Conservation (phyloP, 306 rosid species). For the Cyamopsis tetragonoloba region DNA sequence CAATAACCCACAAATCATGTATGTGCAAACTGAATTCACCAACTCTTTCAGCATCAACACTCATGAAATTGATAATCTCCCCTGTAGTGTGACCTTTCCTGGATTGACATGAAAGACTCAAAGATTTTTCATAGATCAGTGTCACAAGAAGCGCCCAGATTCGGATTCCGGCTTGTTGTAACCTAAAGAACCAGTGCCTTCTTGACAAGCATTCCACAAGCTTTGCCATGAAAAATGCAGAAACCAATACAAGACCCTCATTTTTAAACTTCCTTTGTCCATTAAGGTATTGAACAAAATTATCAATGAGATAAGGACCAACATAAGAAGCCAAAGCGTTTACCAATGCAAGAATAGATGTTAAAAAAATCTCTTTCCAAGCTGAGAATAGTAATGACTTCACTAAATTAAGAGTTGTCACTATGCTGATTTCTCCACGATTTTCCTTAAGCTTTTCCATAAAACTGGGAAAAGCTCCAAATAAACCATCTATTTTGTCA, state of each 20-base stretch:
- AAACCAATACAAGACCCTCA: slow-evolving; percentile 13
- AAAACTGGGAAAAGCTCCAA: slow-evolving; percentile 24
- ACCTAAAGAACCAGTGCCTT: slow-evolving; percentile 28
- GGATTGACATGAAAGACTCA: slow-evolving; percentile 26
- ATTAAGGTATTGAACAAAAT: slow-evolving; percentile 27
- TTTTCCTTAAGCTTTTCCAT: slow-evolving; percentile 9
- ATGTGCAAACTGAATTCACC: slow-evolving; percentile 25
- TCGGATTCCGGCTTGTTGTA: slow-evolving; percentile 22
- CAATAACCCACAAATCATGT: slow-evolving; percentile 22
- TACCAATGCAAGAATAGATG: neutral
- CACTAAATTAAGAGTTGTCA: slow-evolving; percentile 19
- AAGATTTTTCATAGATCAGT: slow-evolving; percentile 1
- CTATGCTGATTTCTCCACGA: neutral
- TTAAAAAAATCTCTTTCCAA: slow-evolving; percentile 21
- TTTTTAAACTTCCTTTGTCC: neutral
- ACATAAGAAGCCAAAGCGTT: slow-evolving; percentile 27
- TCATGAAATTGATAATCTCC: slow-evolving; percentile 28
- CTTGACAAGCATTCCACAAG: neutral
- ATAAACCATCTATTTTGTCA: neutral
- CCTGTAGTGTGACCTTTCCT: slow-evolving; percentile 19
- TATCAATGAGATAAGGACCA: slow-evolving; percentile 30
- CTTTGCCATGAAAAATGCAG: slow-evolving; percentile 11
- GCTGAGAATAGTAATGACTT: slow-evolving; percentile 14
- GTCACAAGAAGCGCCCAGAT: slow-evolving; percentile 14
- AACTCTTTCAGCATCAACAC: slow-evolving; percentile 22